Conservation (phyloP, 129 eudicot genomes). For the Chrysanthemum lavandulifolium region DNA sequence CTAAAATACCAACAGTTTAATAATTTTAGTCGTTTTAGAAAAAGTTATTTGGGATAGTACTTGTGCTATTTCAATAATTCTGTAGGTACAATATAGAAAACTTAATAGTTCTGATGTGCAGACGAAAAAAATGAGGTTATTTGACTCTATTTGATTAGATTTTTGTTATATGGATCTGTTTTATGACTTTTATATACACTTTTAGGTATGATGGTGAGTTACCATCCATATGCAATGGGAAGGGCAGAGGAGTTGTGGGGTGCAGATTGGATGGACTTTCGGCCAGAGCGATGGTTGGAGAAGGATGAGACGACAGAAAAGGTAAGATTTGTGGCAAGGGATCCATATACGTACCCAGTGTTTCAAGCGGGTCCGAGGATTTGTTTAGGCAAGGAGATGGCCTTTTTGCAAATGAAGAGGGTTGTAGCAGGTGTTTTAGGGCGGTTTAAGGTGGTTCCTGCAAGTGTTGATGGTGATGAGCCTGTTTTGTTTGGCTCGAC, state of each 20-base stretch:
- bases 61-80: too few relatives aligned
- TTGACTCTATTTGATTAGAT: too few relatives aligned
- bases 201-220: conserved; percentile 32
- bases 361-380: conserved; percentile 79
- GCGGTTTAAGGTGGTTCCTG: conserved; percentile 54
- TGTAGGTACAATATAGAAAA: too few relatives aligned
- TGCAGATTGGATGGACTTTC: conserved; percentile 44
- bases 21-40: too few relatives aligned
- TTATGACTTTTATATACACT: background rate
- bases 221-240: conserved; percentile 73
- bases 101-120: too few relatives aligned
- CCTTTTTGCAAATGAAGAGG: conserved; percentile 69
- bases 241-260: conserved; percentile 59
- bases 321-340: conserved; percentile 31
- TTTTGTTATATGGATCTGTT: background rate
- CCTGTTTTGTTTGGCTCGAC: conserved; percentile 36
- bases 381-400: conserved; percentile 77
- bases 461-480: conserved; percentile 26
- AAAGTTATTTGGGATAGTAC: too few relatives aligned
- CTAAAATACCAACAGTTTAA: too few relatives aligned
- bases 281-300: conserved; percentile 64
- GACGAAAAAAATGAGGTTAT: too few relatives aligned
- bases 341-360: conserved; percentile 53
- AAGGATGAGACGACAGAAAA: conserved; percentile 28
- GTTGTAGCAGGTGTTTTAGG: conserved; percentile 45